phyloP scores from a whole-genome alignment of 805 yeast species.

The Ogataea trehalophila region DNA sequence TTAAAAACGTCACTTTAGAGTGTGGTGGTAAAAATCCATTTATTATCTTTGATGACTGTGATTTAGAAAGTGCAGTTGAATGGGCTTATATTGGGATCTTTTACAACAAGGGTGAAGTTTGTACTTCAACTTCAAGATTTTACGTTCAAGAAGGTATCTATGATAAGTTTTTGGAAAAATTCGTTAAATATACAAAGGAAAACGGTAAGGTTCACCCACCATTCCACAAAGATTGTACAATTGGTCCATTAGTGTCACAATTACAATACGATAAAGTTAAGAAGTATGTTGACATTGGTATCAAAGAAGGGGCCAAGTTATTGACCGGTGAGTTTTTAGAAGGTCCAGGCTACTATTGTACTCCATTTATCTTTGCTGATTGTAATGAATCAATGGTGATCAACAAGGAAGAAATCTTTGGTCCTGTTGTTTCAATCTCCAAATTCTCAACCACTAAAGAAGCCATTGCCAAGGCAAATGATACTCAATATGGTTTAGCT shows the following conservation, averaged over 20 bases:
- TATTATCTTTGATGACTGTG: constrained; percentile 48
- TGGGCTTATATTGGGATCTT: constrained; percentile 46
- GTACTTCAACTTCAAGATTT: constrained; percentile 43
- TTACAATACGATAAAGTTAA: constrained; percentile 64
- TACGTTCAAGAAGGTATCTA: constrained; percentile 39
- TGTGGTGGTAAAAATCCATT: constrained; percentile 60
- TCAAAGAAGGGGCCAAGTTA: constrained; percentile 63
- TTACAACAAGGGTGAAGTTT: constrained; percentile 45
- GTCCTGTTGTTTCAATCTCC: constrained; percentile 70
- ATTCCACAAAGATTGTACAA: constrained; percentile 57
- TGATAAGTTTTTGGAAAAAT: constrained; percentile 37
- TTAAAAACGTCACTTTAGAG: constrained; percentile 56
- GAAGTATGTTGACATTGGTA: constrained; percentile 61
- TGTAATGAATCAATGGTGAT: constrained; percentile 61
- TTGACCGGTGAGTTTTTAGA: constrained; percentile 62
- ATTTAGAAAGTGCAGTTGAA: constrained; percentile 46
- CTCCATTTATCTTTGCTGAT: constrained; percentile 70
- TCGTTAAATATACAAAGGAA: constrained; percentile 32
- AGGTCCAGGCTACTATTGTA: constrained; percentile 59
- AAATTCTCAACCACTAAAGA: constrained; percentile 65
- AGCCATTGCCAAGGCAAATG: constrained; percentile 60
- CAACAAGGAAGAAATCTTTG: constrained; percentile 71
- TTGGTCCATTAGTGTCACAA: constrained; percentile 72
- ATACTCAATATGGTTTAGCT: constrained; percentile 70
- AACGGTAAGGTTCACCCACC: constrained; percentile 61